Base-by-base conservation (phyloP, 1,284 basidiomycete genomes). In the Cryptococcus amylolentus region DNA sequence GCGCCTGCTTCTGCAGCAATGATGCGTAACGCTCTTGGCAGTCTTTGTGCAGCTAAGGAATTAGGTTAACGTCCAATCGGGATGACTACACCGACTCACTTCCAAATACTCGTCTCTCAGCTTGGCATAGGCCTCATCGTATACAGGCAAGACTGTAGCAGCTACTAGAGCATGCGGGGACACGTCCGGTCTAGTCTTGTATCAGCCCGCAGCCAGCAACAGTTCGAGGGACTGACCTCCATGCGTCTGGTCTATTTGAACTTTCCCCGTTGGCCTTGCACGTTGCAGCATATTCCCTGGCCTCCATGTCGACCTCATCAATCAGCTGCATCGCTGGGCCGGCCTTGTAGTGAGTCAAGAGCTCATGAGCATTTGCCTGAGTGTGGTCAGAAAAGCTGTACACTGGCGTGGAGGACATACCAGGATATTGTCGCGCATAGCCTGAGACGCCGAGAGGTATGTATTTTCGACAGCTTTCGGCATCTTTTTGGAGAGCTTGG, bases 81-180 rank as follows among this genome's bases (percentile, higher is more conserved):
- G 10, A 14, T 9, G 5, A 7, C 42, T 41, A 23, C 38, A 9
- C 5, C 10, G n/a, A 58, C 69, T 52, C 42, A 74, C 74, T 46
- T 64, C 68, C 5, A 70, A 45, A 54, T 75, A 77, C 59, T 77
- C 75, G 47, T 63, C 61, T 13, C 71, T 53, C 23, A 78, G 56
- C 28, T 65, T 52, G 8, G 50, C 51, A 57, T 71, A 76, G 1
- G 68, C 65, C 23, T 71, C 69, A 54, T 78, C 76, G 56, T 75
- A 77, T 16, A 70, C 49, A 26, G 69, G 69, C 26, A 77, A 53
- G 45, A 70, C 66, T 2, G 61, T 63, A 4, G 70, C 73, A 4
- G 72, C 69, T 10, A 64, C 64, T 28, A 76, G 55, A 35, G 71
- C 68, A n/a, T 62, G 55, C 0, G 76, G 75, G 5, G 64, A 55